These are phyloP conservation scores for Lentinula detonsa DNA, from an alignment of 768 basidiomycete species.

Conservation along the genomic window DNA sequence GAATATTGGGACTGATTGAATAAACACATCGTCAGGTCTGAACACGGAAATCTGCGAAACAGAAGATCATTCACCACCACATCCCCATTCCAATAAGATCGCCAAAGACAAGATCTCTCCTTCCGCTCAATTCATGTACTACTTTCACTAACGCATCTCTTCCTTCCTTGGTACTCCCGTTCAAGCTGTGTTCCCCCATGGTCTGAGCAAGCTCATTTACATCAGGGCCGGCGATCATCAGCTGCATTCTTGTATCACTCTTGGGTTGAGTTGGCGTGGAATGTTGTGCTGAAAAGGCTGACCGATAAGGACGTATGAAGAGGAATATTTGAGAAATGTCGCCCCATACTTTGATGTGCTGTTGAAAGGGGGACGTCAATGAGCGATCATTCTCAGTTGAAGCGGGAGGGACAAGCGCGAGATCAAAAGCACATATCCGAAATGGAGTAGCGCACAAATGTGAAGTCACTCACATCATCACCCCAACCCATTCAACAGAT, in stretches of 20 bases:
- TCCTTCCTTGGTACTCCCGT: background rate
- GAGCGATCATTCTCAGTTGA: too few species aligned
- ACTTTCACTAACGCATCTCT: background rate
- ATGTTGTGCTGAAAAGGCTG: background rate
- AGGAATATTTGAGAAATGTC: background rate
- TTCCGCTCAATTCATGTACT: background rate
- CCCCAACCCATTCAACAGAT: background rate
- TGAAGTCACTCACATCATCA: background rate
- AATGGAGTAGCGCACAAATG: background rate
- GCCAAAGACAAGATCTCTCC: conserved; percentile 6
- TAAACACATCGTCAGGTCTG: background rate
- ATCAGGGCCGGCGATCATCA: background rate
- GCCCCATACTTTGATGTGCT: conserved; percentile 3
- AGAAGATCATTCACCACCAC: background rate
- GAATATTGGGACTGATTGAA: conserved; percentile 10
- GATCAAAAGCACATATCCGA: too few species aligned
- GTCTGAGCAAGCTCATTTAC: background rate
- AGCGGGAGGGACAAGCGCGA: too few species aligned
- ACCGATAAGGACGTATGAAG: background rate
- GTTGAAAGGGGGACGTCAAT: background rate
- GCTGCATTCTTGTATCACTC: background rate
- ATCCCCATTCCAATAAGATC: background rate
- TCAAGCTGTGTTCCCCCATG: background rate
- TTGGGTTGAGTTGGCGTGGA: background rate
- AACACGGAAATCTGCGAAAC: background rate